Conservation (phyloP, 2,329 filamentous ascomycete genomes). For the Aspergillus fumigatiaffinis region DNA sequence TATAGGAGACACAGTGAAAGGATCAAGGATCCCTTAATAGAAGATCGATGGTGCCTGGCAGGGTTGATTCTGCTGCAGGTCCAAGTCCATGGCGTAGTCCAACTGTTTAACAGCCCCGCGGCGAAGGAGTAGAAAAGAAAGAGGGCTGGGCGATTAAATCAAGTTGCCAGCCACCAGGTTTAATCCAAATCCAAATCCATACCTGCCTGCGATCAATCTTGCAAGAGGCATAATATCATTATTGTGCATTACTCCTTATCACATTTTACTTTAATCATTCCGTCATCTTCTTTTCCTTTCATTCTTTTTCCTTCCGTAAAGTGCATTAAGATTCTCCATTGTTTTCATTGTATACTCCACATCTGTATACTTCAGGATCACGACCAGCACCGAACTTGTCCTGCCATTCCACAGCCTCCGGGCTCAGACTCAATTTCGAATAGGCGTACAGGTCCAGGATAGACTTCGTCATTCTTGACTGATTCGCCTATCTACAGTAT, state of each 20-base stretch:
- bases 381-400: neutral
- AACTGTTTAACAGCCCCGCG: neutral
- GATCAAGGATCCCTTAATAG: neutral
- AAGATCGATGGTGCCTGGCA: constrained; percentile 10
- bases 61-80: constrained; percentile 11
- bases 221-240: neutral
- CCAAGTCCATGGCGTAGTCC: constrained; percentile 2
- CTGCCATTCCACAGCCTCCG: neutral
- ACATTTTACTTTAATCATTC: neutral
- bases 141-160: constrained; percentile 6
- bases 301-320: neutral
- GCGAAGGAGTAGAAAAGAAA: constrained; percentile 5
- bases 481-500: neutral
- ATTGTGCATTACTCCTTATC: neutral
- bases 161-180: constrained; percentile 18
- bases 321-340: neutral
- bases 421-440: neutral
- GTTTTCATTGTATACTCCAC: neutral
- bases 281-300: neutral
- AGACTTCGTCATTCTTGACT: neutral
- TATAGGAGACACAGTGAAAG: neutral
- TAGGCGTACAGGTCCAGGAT: neutral
- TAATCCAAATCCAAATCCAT: constrained; percentile 6
- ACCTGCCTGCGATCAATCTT: neutral
- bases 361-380: neutral